Percentiles rank a stretch among this genome's conserved stretches.
Conservation (phyloP, 2,329 filamentous ascomycete genomes). For the Arthroderma sp. region DNA sequence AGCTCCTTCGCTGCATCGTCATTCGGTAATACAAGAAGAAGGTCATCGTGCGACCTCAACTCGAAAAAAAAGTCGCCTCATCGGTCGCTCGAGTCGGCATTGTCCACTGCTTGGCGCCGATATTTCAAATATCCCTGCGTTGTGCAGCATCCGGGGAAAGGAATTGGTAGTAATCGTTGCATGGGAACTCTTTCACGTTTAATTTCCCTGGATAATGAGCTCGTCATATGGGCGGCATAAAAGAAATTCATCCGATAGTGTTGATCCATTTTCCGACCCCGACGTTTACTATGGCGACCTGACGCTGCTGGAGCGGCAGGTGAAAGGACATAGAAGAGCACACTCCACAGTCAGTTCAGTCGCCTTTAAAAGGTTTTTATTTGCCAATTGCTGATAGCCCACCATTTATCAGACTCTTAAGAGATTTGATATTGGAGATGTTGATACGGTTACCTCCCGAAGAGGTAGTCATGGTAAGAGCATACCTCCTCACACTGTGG, state of each 20-base stretch:
- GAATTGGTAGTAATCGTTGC: too few species aligned
- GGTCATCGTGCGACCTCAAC: too few species aligned
- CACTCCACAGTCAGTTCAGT: conserved; percentile 8
- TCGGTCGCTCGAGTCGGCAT: too few species aligned
- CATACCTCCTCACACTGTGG: background rate
- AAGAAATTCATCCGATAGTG: conserved; percentile 27
- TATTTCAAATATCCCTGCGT: too few species aligned
- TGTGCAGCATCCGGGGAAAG: too few species aligned
- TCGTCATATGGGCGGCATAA: conserved; percentile 6
- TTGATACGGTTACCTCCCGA: conserved; percentile 24
- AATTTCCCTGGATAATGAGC: conserved; percentile 4
- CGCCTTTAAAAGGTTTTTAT: background rate
- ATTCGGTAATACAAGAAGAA: too few species aligned
- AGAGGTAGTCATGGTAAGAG: conserved; percentile 33
- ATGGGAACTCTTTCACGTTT: too few species aligned
- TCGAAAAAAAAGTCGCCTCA: too few species aligned
- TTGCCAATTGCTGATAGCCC: background rate
- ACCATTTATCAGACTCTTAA: conserved; percentile 20
- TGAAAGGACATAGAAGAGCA: conserved; percentile 10
- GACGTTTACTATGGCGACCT: conserved; percentile 45
- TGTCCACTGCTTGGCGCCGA: too few species aligned
- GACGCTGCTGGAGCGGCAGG: conserved; percentile 25
- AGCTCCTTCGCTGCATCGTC: too few species aligned
- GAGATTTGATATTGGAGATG: conserved; percentile 23
- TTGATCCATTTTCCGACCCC: conserved; percentile 45